A percentile compares a stretch with the other conserved stretches of the same genome.
phyloP scores from a whole-genome alignment of 768 basidiomycete genomes.

The Leccinum ochraceum region DNA sequence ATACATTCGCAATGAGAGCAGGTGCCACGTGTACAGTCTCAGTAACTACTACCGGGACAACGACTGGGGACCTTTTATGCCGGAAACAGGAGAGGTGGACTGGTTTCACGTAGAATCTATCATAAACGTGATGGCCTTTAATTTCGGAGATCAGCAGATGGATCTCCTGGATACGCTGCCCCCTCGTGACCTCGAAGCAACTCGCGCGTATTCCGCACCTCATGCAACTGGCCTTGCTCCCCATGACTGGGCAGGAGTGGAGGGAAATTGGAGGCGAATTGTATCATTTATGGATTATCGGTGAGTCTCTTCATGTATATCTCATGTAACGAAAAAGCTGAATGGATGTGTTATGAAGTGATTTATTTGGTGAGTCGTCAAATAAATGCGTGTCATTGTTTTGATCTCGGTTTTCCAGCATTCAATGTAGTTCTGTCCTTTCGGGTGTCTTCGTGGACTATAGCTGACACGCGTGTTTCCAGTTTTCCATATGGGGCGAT shows the following conservation, averaged over 20 bases:
- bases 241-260: constrained; percentile 73
- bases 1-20: constrained; percentile 44
- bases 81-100: constrained; percentile 43
- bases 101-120: constrained; percentile 68
- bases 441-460: constrained; percentile 1
- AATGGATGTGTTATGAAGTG: constrained; percentile 14
- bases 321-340: constrained; percentile 35
- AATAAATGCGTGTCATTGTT: neutral
- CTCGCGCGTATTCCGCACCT: constrained; percentile 56
- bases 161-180: constrained; percentile 43
- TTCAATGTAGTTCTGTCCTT: constrained; percentile 46
- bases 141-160: constrained; percentile 48
- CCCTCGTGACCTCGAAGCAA: constrained; percentile 50
- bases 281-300: constrained; percentile 82
- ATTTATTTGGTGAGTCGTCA: constrained; percentile 25
- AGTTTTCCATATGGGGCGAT: constrained; percentile 28
- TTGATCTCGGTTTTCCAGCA: constrained; percentile 31
- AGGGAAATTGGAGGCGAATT: constrained; percentile 73
- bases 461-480: constrained; percentile 3
- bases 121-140: constrained; percentile 52
- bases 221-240: constrained; percentile 33
- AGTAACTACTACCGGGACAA: constrained; percentile 53
- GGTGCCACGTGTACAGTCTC: constrained; percentile 66
- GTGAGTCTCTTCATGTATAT: constrained; percentile 33
- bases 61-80: constrained; percentile 59